phyloP scores from a whole-genome alignment of 768 basidiomycete genomes.

The Amanita fuliginea region DNA sequence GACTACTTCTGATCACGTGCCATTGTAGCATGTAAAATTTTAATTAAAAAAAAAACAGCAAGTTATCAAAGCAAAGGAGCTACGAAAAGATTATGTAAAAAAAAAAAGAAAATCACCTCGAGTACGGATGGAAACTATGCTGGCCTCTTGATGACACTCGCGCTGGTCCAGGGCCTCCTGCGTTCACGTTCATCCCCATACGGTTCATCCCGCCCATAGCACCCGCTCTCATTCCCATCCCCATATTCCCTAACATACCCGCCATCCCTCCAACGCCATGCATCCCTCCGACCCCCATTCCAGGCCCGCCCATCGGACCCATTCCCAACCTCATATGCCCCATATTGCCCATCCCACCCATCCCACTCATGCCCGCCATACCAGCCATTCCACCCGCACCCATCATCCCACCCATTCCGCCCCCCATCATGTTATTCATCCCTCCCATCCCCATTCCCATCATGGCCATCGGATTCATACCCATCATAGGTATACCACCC shows the following conservation, averaged over 20 bases:
- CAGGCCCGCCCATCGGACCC: slow-evolving; percentile 19
- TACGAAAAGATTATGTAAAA: background rate
- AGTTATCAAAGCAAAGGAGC: background rate
- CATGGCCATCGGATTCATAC: slow-evolving; percentile 42
- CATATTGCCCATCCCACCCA: slow-evolving; percentile 28
- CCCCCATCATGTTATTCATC: slow-evolving; percentile 20
- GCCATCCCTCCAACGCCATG: slow-evolving; percentile 12
- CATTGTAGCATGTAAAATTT: no score
- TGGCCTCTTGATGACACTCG: slow-evolving; percentile 41
- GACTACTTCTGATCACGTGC: no score
- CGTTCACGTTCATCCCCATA: slow-evolving; percentile 12
- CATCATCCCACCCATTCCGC: slow-evolving; percentile 15
- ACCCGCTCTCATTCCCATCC: no score
- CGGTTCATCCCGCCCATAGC: no score
- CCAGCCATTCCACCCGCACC: slow-evolving; percentile 16
- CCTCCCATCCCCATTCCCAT: slow-evolving; percentile 27
- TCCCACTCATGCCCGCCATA: slow-evolving; percentile 17
- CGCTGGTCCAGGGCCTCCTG: slow-evolving; percentile 34
- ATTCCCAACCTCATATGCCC: slow-evolving; percentile 25
- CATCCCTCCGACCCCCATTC: slow-evolving; percentile 12
- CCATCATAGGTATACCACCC: slow-evolving; percentile 23
- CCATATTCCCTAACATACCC: no score
- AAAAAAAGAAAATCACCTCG: slow-evolving; percentile 23
- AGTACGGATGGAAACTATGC: slow-evolving; percentile 57
- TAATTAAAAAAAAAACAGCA: no score